A percentile compares a stretch with the other conserved stretches of the same genome.
Conservation (phyloP, 352 stramenopile genomes). For the Peronosclerospora sorghi region DNA sequence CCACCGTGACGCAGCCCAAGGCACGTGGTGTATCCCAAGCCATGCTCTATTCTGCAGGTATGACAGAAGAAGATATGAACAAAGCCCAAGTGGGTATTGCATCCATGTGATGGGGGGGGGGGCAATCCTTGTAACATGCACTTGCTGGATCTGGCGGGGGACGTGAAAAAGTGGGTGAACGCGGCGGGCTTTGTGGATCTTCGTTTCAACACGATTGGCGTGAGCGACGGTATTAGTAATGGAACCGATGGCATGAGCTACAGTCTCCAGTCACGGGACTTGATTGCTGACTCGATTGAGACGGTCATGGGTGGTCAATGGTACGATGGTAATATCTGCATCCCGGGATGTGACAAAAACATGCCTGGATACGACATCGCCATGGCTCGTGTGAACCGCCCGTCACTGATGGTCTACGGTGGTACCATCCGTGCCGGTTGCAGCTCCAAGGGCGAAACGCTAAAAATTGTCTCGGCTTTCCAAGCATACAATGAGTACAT, state of each 20-base stretch:
- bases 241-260: conserved; percentile 96
- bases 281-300: conserved; percentile 99
- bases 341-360: conserved; percentile 99
- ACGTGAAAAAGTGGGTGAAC: conserved; percentile 92
- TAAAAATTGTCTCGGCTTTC: conserved; percentile 97
- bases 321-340: conserved; percentile 97
- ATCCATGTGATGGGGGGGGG: conserved; percentile 96
- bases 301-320: conserved; percentile 97
- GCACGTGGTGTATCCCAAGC: conserved; percentile 94
- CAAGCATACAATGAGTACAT: conserved; percentile 93
- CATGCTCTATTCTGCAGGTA: conserved; percentile 96
- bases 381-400: conserved; percentile 96
- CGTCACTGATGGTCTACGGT: conserved; percentile 97
- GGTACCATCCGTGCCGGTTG: conserved; percentile 94
- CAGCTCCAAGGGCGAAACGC: conserved; percentile 73
- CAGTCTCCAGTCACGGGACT: conserved; percentile 91
- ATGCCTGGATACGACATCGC: conserved; percentile 98
- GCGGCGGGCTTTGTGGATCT: conserved; percentile 86
- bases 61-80: conserved; percentile 90
- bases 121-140: conserved; percentile 99
- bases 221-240: conserved; percentile 96
- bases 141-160: conserved; percentile 89
- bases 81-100: conserved; percentile 92
- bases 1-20: conserved; percentile 91
- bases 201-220: conserved; percentile 97